Percentiles rank a stretch among this genome's conserved stretches.
Conservation (phyloP, 768 basidiomycete species). For the Kockovaella imperatae region DNA sequence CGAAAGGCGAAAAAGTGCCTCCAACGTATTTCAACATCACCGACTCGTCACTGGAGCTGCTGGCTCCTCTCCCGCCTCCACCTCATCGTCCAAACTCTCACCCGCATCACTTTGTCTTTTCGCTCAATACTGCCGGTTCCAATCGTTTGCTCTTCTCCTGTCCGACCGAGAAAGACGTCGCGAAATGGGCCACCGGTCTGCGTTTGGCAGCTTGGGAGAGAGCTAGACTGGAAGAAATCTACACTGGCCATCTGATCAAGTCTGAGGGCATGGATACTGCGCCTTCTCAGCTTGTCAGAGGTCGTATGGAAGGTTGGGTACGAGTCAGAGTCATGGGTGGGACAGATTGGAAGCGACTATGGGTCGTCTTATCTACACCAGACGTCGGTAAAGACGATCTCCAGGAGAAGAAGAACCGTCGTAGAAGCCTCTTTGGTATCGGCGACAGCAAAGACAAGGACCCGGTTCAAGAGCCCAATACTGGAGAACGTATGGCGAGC, state of each 20-base stretch:
- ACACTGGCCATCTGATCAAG: slow-evolving; percentile 85
- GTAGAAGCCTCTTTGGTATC: slow-evolving; percentile 52
- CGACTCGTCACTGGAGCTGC: slow-evolving; percentile 41
- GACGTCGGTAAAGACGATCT: slow-evolving; percentile 20
- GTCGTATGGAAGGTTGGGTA: slow-evolving; percentile 85
- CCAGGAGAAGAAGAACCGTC: slow-evolving; percentile 49
- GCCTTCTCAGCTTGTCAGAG: slow-evolving; percentile 59
- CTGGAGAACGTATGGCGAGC: slow-evolving; percentile 45
- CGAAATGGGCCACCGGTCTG: slow-evolving; percentile 86
- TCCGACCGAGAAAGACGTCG: slow-evolving; percentile 58
- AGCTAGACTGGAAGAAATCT: slow-evolving; percentile 88
- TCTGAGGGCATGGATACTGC: slow-evolving; percentile 49
- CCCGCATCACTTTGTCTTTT: slow-evolving; percentile 58
- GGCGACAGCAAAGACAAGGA: slow-evolving; percentile 30
- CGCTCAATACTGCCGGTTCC: slow-evolving; percentile 86
- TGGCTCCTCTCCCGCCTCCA: slow-evolving; percentile 44
- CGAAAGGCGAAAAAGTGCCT: slow-evolving; percentile 44
- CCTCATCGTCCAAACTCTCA: slow-evolving; percentile 40
- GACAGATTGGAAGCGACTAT: slow-evolving; percentile 89
- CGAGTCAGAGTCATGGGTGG: slow-evolving; percentile 88
- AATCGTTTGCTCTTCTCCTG: slow-evolving; percentile 86
- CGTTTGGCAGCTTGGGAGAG: slow-evolving; percentile 92
- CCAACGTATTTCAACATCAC: slow-evolving; percentile 46
- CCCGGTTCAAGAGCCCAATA: slow-evolving; percentile 33
- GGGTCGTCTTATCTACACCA: slow-evolving; percentile 62